Percentiles rank a stretch among this genome's conserved stretches.
Evolutionary conservation across 139 green algal genomes (phyloP).

Genomic region (Coelastrella sp.): DNA sequence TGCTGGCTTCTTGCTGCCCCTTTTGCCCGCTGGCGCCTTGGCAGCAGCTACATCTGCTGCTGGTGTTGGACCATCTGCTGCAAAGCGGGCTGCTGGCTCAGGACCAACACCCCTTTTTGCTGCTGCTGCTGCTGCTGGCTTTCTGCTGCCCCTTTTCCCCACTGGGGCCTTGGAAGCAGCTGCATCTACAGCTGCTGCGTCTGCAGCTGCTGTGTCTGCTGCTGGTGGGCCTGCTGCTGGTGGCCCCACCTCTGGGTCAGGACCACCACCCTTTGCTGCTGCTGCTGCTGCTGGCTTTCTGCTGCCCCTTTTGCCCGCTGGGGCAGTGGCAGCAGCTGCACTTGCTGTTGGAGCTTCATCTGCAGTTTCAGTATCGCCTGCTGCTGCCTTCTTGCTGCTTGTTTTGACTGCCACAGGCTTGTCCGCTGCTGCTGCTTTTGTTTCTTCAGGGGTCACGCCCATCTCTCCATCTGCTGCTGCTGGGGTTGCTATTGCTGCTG

Average conservation of each 20-base stretch:
- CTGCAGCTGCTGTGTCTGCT: background rate
- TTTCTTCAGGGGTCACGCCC: no score
- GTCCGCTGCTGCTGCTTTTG: background rate
- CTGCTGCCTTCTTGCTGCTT: background rate
- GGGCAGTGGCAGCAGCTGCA: background rate
- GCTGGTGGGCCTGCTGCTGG: background rate
- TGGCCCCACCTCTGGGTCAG: background rate
- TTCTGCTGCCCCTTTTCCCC: background rate
- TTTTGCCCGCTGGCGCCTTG: background rate
- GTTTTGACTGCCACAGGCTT: background rate
- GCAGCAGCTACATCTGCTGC: background rate
- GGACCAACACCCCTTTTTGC: background rate
- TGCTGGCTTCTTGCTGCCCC: background rate
- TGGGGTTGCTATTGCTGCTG: no score
- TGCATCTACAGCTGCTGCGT: background rate
- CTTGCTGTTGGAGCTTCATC: background rate
- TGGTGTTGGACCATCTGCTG: background rate
- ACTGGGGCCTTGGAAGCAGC: background rate
- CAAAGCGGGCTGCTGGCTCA: background rate
- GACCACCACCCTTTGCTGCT: background rate
- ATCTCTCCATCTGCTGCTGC: no score
- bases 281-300: background rate
- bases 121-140: constrained; percentile 24
- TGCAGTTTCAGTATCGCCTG: background rate
- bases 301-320: background rate